Evolutionary conservation across 345 rosid genomes (phyloP), one percentile per base, ranked within the genome.

Genomic region (Gynandropsis gynandra): DNA sequence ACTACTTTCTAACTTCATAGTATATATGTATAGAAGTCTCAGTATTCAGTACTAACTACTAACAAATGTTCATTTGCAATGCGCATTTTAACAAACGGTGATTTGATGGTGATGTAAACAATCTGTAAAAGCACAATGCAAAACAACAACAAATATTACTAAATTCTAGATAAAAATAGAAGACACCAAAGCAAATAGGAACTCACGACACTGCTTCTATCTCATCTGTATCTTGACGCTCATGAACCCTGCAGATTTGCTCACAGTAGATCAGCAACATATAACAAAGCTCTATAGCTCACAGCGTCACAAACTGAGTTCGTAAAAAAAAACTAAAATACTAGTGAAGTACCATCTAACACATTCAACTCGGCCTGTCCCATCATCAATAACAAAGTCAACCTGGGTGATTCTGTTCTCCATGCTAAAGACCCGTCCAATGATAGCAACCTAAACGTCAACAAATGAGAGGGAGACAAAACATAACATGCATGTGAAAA

Each of bases 351-450:
- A 80, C 98, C 96, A 87, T 78, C 75, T 82, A 61, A 76, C 71
- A 67, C 98, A 87, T 37, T 87, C 96, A 58, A 87, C 69, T 59
- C 69, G 72, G 60, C 89, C 95, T 0, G 95, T 90, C 53, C 98
- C 92, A 31, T 87, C 98, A 54, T 90, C 96, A 36, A 84, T 60
- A 16, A 76, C 60, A 55, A 87, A 77, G 19, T 83, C 69, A 49
- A 81, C 72, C 58, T 87, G 87, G 18, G 82, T 79, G 52, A 83
- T 75, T 63, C 80, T 75, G 59, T 79, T 86, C 50, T 88, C 96
- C 76, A 80, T 79, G 42, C 74, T 80, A 67, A 66, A 54, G 17
- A 90, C 74, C 45, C 72, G 74, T 46, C 92, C 96, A 58, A 87
- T 77, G 8, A 87, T 51, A 48, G 74, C 68, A 70, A 81, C 74